Base-by-base conservation (phyloP, 192 early-diverging fungal species). In the Dissophora globulifera region DNA sequence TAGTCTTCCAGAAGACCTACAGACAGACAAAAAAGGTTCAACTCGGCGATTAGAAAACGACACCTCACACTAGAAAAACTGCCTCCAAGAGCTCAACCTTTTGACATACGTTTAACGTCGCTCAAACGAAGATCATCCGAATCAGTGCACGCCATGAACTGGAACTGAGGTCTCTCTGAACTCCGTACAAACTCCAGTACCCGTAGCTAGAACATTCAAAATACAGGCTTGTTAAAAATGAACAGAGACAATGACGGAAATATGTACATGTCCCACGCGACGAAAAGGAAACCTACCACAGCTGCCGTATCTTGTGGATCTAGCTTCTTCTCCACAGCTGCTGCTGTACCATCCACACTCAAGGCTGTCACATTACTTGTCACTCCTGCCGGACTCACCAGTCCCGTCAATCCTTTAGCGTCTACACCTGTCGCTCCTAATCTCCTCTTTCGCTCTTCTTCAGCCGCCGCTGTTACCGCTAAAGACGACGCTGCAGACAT, bases 141-240 rank as follows among this genome's bases (percentile, higher is more conserved):
- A 52, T 75, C 45, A 13, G 57, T 66, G 50, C 71, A 75, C 11
- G 71, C 71, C 71, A 75, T 75, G 32, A 58, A 75, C 22, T 75
- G 62, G 23, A 65, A 40, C 43, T 75, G 62, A 4, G 71, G 71
- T 33, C 71, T 57, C 16, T 65, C 41, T 1, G 62, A 20, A 15
- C 15, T 58, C 25, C 58, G 16, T 8, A 69, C 27, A 47, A 48
- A 51, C 15, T 69, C 67, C 45, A 48, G 30, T 9, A 60, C 31
- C 7, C 31, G 45, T 15, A n/a, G 20, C 31, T 61, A 31, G 3
- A 26, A 23, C 1, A 1, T 22, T 4, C 23, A 58, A 62, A 50
- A 50, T 25, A 50, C 22, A 33, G 35, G 53, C n/a, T n/a, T n/a
- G n/a, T n/a, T 29, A 41, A 53, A 53, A 45, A 17, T 31, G 11